Base-by-base conservation (phyloP, 164 flowering plant species). In the Macadamia tetraphylla region DNA sequence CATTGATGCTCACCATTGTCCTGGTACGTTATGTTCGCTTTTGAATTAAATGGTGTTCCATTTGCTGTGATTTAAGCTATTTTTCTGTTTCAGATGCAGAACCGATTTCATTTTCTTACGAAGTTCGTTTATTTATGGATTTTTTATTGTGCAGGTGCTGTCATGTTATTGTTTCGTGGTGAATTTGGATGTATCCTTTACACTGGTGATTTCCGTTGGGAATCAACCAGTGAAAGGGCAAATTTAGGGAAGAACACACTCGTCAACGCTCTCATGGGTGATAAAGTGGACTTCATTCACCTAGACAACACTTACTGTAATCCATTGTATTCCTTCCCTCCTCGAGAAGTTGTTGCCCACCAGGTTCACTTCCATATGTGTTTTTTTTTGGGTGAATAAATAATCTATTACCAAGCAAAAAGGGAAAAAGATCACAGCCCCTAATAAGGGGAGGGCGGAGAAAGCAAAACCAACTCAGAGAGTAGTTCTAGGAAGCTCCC, bases 291-390 rank as follows among this genome's bases (percentile, higher is more conserved):
- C 65, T 60, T 76, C 29, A 86, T 92, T 48, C 85, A 90, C 77
- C 48, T 92, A 74, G 98, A 92, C 65, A 90, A 90, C 74, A 90
- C 98, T 7, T 92, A 87, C 62, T 88, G 96, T 68, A 87, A 87
- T 73, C 95, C 98, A 4, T 75, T 78, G 1, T 92, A 76, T 77
- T 74, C 68, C 58, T 90, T 92, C 75, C 96, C 98, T 58, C 72
- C 93, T 52, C 84, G 92, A n/a, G 77, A 81, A 75, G 81, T 76
- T 76, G 89, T 83, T 66, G 87, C 94, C 66, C 80, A 78, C 75
- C 92, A 88, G 98, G 96, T 92, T 30, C 59, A 48, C 6, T 73
- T 64, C 35, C 57, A n/a, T 35, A 29, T 48, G 1, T 23, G 29
- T 42, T 67, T 70, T n/a, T 17, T n/a, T 35, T 0, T 15, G 53